Percentiles rank a stretch among this genome's conserved stretches.
phyloP scores from a whole-genome alignment of 2,329 filamentous ascomycete genomes.

The Verticillium longisporum region DNA sequence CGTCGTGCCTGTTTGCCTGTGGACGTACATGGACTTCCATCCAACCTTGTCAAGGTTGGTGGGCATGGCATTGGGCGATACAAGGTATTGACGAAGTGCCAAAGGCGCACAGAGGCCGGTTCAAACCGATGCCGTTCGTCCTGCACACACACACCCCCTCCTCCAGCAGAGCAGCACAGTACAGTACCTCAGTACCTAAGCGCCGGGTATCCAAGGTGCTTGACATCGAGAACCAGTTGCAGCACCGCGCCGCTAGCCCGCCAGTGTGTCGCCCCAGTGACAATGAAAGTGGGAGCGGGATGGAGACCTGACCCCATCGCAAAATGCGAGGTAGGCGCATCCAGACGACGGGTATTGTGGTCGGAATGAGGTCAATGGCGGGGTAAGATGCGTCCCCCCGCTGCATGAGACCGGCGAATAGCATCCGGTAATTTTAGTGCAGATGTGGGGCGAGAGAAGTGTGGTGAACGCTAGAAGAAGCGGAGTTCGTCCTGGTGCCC shows the following conservation, averaged over 20 bases:
- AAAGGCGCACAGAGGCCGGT: background rate
- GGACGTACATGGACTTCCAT: too few species aligned
- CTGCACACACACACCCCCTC: background rate
- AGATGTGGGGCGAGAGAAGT: background rate
- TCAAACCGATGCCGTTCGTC: background rate
- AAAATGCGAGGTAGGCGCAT: background rate
- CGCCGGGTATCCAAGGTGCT: too few species aligned
- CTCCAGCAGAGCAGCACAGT: background rate
- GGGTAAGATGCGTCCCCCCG: background rate
- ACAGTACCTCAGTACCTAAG: background rate
- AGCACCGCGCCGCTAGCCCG: background rate
- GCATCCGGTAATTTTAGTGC: background rate
- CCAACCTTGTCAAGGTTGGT: too few species aligned
- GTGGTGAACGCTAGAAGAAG: background rate
- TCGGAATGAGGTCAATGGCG: slow-evolving; percentile 3
- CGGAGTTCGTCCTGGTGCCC: background rate
- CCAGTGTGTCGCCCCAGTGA: background rate
- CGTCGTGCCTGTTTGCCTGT: background rate
- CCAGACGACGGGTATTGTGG: background rate
- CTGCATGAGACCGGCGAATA: background rate
- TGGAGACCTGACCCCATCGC: background rate
- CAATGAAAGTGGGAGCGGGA: background rate
- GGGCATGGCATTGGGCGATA: too few species aligned
- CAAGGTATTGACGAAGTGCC: too few species aligned
- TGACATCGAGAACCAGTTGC: too few species aligned